A percentile compares a stretch with the other conserved stretches of the same genome.
Evolutionary conservation across 768 basidiomycete species (phyloP).

Genomic region (Amanita rimosa): DNA sequence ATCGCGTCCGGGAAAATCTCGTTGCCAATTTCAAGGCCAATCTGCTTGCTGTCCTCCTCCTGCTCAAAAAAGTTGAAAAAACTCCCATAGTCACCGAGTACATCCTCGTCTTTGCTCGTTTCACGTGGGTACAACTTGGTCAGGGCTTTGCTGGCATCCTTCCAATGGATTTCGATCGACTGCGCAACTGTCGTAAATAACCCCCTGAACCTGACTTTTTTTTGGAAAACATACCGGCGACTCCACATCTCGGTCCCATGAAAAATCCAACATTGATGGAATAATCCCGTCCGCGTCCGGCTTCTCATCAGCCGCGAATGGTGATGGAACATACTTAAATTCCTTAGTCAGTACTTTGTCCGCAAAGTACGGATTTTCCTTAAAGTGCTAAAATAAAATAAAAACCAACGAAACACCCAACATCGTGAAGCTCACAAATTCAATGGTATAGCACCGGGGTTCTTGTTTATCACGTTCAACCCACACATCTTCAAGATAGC

Average conservation of each 20-base stretch:
- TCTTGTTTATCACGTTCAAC: constrained; percentile 62
- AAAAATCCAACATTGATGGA: constrained; percentile 68
- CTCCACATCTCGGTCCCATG: constrained; percentile 66
- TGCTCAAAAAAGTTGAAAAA: constrained; percentile 86
- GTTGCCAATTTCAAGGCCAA: constrained; percentile 60
- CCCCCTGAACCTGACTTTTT: constrained; percentile 2
- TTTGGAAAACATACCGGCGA: constrained; percentile 39
- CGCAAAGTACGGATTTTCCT: constrained; percentile 76
- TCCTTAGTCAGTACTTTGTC: constrained; percentile 73
- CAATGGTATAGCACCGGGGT: constrained; percentile 71
- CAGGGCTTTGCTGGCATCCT: constrained; percentile 62
- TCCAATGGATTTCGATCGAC: constrained; percentile 71
- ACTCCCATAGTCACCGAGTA: constrained; percentile 58
- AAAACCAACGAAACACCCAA: too few relatives aligned
- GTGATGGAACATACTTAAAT: constrained; percentile 56
- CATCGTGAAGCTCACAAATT: constrained; percentile 78
- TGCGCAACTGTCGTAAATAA: constrained; percentile 16
- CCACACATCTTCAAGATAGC: constrained; percentile 81
- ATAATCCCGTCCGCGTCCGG: constrained; percentile 70
- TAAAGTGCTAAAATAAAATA: constrained; percentile 70
- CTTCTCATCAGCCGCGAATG: constrained; percentile 40
- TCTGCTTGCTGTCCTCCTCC: constrained; percentile 55
- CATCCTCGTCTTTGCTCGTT: constrained; percentile 47
- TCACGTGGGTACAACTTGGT: constrained; percentile 71
- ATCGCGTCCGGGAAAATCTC: constrained; percentile 77